These are phyloP conservation scores for Cryptococcus sp. DNA, from an alignment of 1,284 basidiomycete genomes.

Conservation along the genomic window DNA sequence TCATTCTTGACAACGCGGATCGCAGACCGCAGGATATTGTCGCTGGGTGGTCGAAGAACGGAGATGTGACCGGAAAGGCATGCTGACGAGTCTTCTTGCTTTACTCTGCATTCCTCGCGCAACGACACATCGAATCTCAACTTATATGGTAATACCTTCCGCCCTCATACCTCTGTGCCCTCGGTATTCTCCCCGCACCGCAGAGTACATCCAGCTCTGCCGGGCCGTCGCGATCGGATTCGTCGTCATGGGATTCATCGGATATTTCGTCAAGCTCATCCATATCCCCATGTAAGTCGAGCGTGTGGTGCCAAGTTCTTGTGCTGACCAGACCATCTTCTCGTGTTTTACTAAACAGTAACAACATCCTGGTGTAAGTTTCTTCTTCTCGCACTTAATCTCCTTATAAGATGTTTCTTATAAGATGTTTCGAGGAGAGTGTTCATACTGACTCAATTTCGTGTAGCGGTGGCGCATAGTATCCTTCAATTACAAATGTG, in stretches of 20 bases:
- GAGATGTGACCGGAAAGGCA: too few relatives aligned
- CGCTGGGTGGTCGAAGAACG: too few relatives aligned
- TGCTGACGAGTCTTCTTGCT: too few relatives aligned
- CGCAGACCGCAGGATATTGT: too few relatives aligned
- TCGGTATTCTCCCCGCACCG: not conserved
- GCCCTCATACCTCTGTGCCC: too few relatives aligned
- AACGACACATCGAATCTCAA: too few relatives aligned
- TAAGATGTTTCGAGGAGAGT: not conserved
- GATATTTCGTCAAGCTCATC: constrained; percentile 92
- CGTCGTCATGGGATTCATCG: constrained; percentile 97
- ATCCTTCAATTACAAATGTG: too few relatives aligned
- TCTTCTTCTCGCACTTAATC: not conserved
- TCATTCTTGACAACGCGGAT: too few relatives aligned
- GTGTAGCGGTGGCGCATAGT: constrained; percentile 8
- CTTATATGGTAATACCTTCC: too few relatives aligned
- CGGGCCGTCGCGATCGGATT: constrained; percentile 92
- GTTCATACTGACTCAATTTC: not conserved
- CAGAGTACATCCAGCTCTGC: constrained; percentile 90
- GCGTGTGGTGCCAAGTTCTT: not conserved
- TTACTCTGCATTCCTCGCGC: too few relatives aligned
- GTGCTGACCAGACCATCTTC: constrained; percentile 21
- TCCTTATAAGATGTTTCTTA: not conserved
- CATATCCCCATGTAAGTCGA: constrained; percentile 87
- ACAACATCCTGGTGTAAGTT: constrained; percentile 91
- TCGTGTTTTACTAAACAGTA: constrained; percentile 67